These are phyloP conservation scores for Picea sitchensis DNA, from an alignment of 75 land plant genomes.

Conservation along the genomic window DNA sequence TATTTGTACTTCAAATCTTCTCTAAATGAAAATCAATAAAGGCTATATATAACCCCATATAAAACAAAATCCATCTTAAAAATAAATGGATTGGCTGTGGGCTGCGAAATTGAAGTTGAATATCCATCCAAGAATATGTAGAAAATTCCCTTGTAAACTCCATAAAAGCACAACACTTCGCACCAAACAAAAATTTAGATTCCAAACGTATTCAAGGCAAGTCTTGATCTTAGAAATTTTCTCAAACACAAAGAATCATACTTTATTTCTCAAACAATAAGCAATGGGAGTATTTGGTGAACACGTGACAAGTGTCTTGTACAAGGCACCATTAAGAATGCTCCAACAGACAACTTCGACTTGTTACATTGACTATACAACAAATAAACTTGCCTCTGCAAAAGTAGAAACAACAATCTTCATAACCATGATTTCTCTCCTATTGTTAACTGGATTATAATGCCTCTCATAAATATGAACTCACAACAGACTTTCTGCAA, in stretches of 20 bases:
- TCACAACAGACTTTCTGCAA: slow-evolving; percentile 1
- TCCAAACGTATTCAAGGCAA: background rate
- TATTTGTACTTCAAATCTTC: too few species aligned
- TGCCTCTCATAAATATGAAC: slow-evolving; percentile 12
- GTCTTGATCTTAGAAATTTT: background rate
- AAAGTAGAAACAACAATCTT: slow-evolving; percentile 10
- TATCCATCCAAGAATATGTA: background rate
- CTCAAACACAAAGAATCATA: slow-evolving; percentile 13
- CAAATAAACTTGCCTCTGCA: slow-evolving; percentile 9
- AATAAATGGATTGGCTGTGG: background rate
- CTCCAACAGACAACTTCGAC: slow-evolving; percentile 5
- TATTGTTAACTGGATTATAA: slow-evolving; percentile 7
- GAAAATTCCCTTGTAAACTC: background rate
- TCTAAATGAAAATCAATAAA: too few species aligned
- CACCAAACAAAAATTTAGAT: background rate
- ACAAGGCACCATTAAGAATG: slow-evolving; percentile 1
- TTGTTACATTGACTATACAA: slow-evolving; percentile 4
- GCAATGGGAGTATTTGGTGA: background rate
- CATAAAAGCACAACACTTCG: background rate
- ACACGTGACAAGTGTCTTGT: slow-evolving; percentile 4
- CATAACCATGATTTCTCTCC: slow-evolving; percentile 11
- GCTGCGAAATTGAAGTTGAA: background rate
- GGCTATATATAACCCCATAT: too few species aligned
- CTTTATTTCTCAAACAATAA: slow-evolving; percentile 7
- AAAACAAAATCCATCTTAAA: too few species aligned